Evolutionary conservation across 2,329 filamentous ascomycete species (phyloP).

Genomic region (Diaporthe citrichinensis): DNA sequence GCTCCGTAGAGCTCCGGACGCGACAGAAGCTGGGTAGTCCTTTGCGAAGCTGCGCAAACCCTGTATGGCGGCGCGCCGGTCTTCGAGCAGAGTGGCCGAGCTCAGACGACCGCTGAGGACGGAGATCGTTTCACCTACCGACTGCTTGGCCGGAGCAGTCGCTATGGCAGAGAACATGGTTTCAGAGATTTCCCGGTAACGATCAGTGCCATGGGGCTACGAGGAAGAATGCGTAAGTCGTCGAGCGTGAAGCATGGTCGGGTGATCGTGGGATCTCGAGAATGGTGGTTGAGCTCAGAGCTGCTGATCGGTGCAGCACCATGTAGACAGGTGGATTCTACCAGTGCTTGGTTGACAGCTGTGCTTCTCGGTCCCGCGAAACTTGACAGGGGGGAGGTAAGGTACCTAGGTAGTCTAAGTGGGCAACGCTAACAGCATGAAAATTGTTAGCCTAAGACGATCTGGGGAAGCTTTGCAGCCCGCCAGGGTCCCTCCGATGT

Average conservation of each 20-base stretch:
- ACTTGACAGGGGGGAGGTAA: slow-evolving; percentile 11
- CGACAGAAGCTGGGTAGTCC: slow-evolving; percentile 94
- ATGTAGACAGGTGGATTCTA: slow-evolving; percentile 22
- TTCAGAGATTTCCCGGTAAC: slow-evolving; percentile 32
- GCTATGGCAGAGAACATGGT: slow-evolving; percentile 74
- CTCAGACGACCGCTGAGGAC: slow-evolving; percentile 88
- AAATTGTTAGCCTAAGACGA: slow-evolving; percentile 27
- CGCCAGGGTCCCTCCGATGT: slow-evolving; percentile 31
- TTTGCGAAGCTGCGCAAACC: slow-evolving; percentile 97
- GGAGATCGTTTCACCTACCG: slow-evolving; percentile 93
- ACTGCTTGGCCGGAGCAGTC: slow-evolving; percentile 91
- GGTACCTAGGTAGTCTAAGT: not conserved
- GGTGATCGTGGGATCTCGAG: not conserved
- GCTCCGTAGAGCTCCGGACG: slow-evolving; percentile 90
- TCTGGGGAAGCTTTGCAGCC: slow-evolving; percentile 30
- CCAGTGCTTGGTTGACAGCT: slow-evolving; percentile 27
- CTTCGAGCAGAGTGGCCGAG: slow-evolving; percentile 93
- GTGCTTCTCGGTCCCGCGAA: slow-evolving; percentile 31
- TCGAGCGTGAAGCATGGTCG: slow-evolving; percentile 25
- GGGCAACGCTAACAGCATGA: slow-evolving; percentile 4
- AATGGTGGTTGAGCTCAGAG: not conserved
- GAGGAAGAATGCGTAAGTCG: slow-evolving; percentile 4
- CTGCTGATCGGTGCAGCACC: slow-evolving; percentile 25
- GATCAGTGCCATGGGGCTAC: slow-evolving; percentile 40
- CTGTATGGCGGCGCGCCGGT: slow-evolving; percentile 91